A percentile compares a stretch with the other conserved stretches of the same genome.
phyloP scores from a whole-genome alignment of 768 basidiomycete species.

The Termitomyces sp. region DNA sequence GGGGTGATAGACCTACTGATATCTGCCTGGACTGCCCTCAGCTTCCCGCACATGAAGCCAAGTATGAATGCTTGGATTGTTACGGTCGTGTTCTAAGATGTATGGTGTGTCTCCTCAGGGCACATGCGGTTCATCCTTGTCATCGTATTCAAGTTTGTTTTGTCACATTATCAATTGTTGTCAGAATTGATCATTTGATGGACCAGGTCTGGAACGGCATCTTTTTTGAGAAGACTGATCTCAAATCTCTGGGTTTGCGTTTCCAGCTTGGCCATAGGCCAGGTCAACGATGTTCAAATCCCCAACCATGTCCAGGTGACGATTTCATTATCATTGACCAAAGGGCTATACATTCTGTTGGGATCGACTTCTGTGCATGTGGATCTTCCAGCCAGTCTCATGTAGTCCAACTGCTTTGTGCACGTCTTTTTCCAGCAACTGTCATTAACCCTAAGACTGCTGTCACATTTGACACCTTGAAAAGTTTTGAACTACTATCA shows the following conservation, averaged over 20 bases:
- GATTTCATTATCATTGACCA: slow-evolving; percentile 30
- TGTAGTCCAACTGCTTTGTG: slow-evolving; percentile 28
- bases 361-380: slow-evolving; percentile 32
- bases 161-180: no score
- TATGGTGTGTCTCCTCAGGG: not conserved
- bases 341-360: slow-evolving; percentile 30
- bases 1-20: not conserved
- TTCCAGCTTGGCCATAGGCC: slow-evolving; percentile 28
- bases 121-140: slow-evolving; percentile 1
- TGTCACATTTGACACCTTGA: slow-evolving; percentile 24
- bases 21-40: not conserved
- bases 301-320: slow-evolving; percentile 10
- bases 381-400: not conserved
- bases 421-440: slow-evolving; percentile 32
- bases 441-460: slow-evolving; percentile 1
- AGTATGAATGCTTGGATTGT: slow-evolving; percentile 10
- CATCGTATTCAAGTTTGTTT: slow-evolving; percentile 7
- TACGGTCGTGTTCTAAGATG: not conserved
- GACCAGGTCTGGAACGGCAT: slow-evolving; percentile 6
- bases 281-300: slow-evolving; percentile 15
- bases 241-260: slow-evolving; percentile 25
- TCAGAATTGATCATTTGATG: not conserved
- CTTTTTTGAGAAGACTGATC: slow-evolving; percentile 5
- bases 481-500: slow-evolving; percentile 8
- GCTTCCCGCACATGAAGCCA: not conserved